A percentile compares a stretch with the other conserved stretches of the same genome.
phyloP scores from a whole-genome alignment of 192 early-diverging fungal genomes.

The Backusella westeae region DNA sequence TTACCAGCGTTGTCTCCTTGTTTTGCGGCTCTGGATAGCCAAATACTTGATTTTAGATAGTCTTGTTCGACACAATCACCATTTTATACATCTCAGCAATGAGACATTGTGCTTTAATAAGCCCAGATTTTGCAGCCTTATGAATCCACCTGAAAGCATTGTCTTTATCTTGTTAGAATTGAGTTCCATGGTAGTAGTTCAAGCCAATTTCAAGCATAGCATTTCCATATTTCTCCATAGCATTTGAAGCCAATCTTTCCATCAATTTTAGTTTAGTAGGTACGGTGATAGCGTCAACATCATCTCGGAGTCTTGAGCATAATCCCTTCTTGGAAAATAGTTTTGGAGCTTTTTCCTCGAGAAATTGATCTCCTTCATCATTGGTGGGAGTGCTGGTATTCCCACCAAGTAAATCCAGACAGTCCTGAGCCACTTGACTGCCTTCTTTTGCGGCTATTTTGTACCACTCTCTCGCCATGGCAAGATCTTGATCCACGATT shows the following conservation, averaged over 20 bases:
- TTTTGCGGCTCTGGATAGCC: background rate
- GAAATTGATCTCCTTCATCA: background rate
- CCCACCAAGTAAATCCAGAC: background rate
- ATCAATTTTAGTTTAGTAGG: background rate
- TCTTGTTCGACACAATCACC: background rate
- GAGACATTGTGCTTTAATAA: background rate
- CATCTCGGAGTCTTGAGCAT: background rate
- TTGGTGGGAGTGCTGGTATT: background rate
- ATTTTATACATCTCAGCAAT: background rate
- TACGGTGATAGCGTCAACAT: background rate
- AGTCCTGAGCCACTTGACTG: background rate
- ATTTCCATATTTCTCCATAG: background rate
- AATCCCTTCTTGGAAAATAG: background rate
- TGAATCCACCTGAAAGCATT: background rate
- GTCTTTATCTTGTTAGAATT: background rate
- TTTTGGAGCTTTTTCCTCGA: background rate
- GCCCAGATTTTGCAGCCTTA: background rate
- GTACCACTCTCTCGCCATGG: background rate
- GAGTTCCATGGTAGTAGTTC: background rate
- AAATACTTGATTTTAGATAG: background rate
- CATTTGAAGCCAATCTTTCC: background rate
- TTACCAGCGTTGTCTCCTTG: background rate
- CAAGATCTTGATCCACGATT: background rate
- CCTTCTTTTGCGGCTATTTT: background rate
- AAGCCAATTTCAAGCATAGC: background rate